Evolutionary conservation across 2,329 filamentous ascomycete species (phyloP).

Genomic region (Aspergillus pseudotamarii): DNA sequence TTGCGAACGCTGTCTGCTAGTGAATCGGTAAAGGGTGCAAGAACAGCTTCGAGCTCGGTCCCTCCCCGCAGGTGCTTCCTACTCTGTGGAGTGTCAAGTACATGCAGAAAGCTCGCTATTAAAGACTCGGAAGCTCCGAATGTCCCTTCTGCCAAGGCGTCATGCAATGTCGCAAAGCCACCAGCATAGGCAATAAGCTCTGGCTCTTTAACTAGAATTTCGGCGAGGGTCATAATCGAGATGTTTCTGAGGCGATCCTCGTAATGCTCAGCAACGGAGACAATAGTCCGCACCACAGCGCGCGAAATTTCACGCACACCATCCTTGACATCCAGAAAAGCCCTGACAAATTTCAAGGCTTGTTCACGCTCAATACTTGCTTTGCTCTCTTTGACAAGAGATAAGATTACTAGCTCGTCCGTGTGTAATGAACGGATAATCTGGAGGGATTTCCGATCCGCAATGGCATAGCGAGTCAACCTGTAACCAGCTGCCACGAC

Average conservation of each 20-base stretch:
- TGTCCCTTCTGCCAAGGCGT: conserved; percentile 84
- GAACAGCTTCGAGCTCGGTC: conserved; percentile 84
- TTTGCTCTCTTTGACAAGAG: conserved; percentile 92
- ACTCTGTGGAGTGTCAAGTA: conserved; percentile 80
- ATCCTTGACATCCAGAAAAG: conserved; percentile 93
- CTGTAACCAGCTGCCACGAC: conserved; percentile 94
- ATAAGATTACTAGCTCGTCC: conserved; percentile 88
- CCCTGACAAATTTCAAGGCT: conserved; percentile 91
- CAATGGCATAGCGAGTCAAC: conserved; percentile 91
- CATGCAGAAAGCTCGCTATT: conserved; percentile 81
- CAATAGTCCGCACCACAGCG: conserved; percentile 83
- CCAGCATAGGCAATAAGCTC: conserved; percentile 78
- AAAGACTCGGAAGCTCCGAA: conserved; percentile 93
- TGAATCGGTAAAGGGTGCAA: conserved; percentile 91
- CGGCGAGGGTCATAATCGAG: conserved; percentile 87
- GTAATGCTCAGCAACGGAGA: conserved; percentile 82
- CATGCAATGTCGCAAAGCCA: conserved; percentile 83
- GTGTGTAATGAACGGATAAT: conserved; percentile 87
- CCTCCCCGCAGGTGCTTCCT: conserved; percentile 83
- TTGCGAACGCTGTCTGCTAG: conserved; percentile 58
- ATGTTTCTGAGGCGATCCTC: conserved; percentile 88
- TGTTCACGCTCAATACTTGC: conserved; percentile 97
- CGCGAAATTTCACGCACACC: conserved; percentile 85
- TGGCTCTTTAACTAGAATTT: conserved; percentile 86
- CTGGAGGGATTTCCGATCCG: conserved; percentile 83